Percentiles rank a stretch among this genome's conserved stretches.
phyloP scores from a whole-genome alignment of 306 rosid genomes.

The Trifolium pratense region DNA sequence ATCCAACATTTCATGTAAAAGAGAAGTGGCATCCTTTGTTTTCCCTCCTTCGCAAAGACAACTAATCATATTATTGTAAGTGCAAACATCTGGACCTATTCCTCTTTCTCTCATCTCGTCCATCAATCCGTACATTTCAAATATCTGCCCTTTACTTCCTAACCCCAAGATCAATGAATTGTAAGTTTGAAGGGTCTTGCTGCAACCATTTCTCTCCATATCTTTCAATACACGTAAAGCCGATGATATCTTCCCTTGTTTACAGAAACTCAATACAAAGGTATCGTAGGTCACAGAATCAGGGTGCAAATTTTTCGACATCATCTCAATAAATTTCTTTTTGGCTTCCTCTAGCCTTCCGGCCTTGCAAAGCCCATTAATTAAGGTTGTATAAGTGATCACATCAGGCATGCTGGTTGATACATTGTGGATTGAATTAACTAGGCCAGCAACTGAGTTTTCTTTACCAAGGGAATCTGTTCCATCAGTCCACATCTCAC shows the following conservation, averaged over 20 bases:
- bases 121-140: conserved; percentile 90
- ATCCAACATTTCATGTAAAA: conserved; percentile 88
- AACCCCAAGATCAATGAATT: conserved; percentile 83
- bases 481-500: conserved; percentile 88
- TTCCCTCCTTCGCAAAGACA: conserved; percentile 81
- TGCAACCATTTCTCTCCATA: conserved; percentile 94
- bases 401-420: conserved; percentile 73
- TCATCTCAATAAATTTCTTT: conserved; percentile 82
- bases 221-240: conserved; percentile 94
- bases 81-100: conserved; percentile 64
- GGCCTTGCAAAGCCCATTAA: conserved; percentile 75
- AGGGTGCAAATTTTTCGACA: conserved; percentile 69
- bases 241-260: conserved; percentile 82
- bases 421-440: conserved; percentile 57
- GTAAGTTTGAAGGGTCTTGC: conserved; percentile 86
- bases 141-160: conserved; percentile 70
- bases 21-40: conserved; percentile 73
- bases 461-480: conserved; percentile 67
- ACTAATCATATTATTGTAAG: conserved; percentile 76
- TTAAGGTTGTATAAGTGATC: conserved; percentile 75
- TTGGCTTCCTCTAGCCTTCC: conserved; percentile 93
- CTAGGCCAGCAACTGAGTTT: conserved; percentile 63
- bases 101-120: conserved; percentile 95
- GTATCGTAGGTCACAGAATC: conserved; percentile 75
- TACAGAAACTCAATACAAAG: conserved; percentile 71